Base-by-base conservation (phyloP, 2,329 filamentous ascomycete species). In the Exophiala calicioides region DNA sequence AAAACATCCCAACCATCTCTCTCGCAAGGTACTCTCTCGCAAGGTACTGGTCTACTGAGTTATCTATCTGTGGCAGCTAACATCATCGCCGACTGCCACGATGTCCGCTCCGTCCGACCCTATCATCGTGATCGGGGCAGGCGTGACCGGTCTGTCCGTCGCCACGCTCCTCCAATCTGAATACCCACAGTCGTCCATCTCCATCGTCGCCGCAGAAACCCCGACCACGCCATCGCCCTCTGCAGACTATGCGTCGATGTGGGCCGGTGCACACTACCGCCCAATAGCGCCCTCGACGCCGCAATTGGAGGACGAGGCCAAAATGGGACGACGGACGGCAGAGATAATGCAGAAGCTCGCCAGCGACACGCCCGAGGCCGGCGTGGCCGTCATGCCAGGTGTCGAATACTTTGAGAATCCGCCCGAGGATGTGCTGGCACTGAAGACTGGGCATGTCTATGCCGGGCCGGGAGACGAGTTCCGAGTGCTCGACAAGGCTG, bases 181-280 rank as follows among this genome's bases (percentile, higher is more conserved):
- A 13, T 48, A 55, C 23, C 46, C 52, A 4, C 20, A 38, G 7
- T 9, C 32, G 7, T 60, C 81, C 68, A 62, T 73, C 42, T 59
- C 68, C 8, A 60, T 74, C 12, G 55, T 72, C 34, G 69, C 71
- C 24, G 59, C 65, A 16, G 65, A 71, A 33, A 65, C 71, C 41
- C 69, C 70, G 15, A 59, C 19, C n/a, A 50, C 42, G 4, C 63
- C 65, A 5, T 27, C 42, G 12, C 50, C 54, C 5, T 71, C 69
- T 12, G 56, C 68, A 34, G 67, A 72, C 59, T 75, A 74, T 56
- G 65, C 72, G 30, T 73, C 70, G 2, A 67, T 68, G 21, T 72
- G 69, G 66, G 71, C 71, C 1, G 72, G 72, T 18, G 72, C 70
- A 1, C 72, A 75, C 57, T 74, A 71, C 52, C 67, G 72, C 1